Evolutionary conservation across 345 rosid species (phyloP), one percentile per base, ranked within the genome.

Genomic region (Clarkia xantiana): DNA sequence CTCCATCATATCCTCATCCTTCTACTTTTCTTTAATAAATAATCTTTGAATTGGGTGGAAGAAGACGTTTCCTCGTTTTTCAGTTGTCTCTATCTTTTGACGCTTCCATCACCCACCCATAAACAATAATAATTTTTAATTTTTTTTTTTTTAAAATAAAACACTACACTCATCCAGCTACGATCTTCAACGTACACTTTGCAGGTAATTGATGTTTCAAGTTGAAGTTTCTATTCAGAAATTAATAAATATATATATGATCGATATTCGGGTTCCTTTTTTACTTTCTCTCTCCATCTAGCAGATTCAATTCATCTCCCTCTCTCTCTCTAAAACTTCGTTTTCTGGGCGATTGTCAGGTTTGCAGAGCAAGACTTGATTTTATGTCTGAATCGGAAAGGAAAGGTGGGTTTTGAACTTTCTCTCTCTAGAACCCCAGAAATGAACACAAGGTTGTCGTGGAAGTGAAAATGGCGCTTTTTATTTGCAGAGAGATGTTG

Each of bases 61-160:
- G 84, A 53, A 71, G 86, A 84, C 79, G 74, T 79, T 88, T 78
- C 86, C 90, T 83, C 79, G 83, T 71, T 76, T 68, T 70, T 71
- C 85, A 64, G 71, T 75, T 74, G 86, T 69, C 75, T 71, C 76
- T 67, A 69, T 74, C 69, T 65, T 69, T 76, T 75, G 74, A 61
- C 47, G 61, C 59, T 49, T 45, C 52, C 41, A 38, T 57, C n/a
- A n/a, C n/a, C n/a, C n/a, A n/a, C 44, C 19, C 14, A 42, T 25
- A 3, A 25, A 9, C 1, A 12, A 36, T 29, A n/a, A n/a, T n/a
- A n/a, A n/a, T 52, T 8, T 54, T 59, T 4, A 11, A n/a, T 10
- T 4, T 43, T n/a, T 42, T 54, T 29, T 16, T 29, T 20, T 44
- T 15, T 41, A 42, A 42, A 42, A 23, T 42, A 42, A 40, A 54